Percentiles rank a stretch among this genome's conserved stretches.
phyloP scores from a whole-genome alignment of 805 yeast species.

The Candida cerambycidarum region DNA sequence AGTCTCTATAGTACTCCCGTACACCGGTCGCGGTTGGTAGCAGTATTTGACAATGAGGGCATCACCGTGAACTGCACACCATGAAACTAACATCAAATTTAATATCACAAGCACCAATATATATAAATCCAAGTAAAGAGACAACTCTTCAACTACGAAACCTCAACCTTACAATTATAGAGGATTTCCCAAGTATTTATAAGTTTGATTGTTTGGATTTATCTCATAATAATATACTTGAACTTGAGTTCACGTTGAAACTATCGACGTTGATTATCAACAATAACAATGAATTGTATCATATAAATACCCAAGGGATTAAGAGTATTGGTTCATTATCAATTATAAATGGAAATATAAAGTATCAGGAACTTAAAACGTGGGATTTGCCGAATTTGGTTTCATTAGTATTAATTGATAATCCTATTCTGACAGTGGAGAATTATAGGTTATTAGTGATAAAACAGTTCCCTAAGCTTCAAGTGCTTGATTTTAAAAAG shows the following conservation, averaged over 20 bases:
- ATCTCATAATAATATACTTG: slow-evolving; percentile 68
- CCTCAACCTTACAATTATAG: slow-evolving; percentile 32
- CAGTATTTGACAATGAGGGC: too few species aligned
- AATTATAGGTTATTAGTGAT: slow-evolving; percentile 62
- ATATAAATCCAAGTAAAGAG: slow-evolving; percentile 36
- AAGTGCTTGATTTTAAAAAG: slow-evolving; percentile 65
- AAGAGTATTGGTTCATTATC: slow-evolving; percentile 8
- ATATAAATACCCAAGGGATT: slow-evolving; percentile 4
- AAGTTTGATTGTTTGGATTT: slow-evolving; percentile 61
- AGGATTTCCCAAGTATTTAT: slow-evolving; percentile 30
- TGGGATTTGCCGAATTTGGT: slow-evolving; percentile 36
- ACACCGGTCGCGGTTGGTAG: too few species aligned
- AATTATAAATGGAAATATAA: slow-evolving; percentile 12
- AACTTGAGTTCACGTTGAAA: slow-evolving; percentile 45
- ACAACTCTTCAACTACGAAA: slow-evolving; percentile 35
- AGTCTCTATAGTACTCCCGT: not conserved
- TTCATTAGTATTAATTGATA: slow-evolving; percentile 54
- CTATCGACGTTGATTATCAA: slow-evolving; percentile 58
- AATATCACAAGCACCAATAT: slow-evolving; percentile 30
- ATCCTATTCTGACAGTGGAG: slow-evolving; percentile 50
- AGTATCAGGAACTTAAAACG: slow-evolving; percentile 7
- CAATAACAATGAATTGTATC: slow-evolving; percentile 47
- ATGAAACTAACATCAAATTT: slow-evolving; percentile 38
- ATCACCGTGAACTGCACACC: too few species aligned
- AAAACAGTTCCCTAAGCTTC: slow-evolving; percentile 61